Conservation (phyloP, 306 rosid genomes). For the Dalbergia cultrata region DNA sequence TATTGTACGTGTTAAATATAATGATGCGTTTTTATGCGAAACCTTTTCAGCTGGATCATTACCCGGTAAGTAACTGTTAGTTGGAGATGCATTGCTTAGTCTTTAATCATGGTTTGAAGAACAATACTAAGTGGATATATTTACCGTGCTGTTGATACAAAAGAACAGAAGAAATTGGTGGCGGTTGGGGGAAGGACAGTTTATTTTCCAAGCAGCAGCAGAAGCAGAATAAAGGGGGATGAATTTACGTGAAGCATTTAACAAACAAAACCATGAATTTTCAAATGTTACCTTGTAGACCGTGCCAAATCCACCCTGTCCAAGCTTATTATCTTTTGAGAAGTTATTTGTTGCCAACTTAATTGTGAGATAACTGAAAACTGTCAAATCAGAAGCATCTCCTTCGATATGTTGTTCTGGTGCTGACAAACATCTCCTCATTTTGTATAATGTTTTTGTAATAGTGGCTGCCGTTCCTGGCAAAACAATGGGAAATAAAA, state of each 20-base stretch:
- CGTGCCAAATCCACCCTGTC: slow-evolving; percentile 65
- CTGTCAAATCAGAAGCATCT: slow-evolving; percentile 49
- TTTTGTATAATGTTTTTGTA: slow-evolving; percentile 32
- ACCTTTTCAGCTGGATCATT: background rate
- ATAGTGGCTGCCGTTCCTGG: slow-evolving; percentile 28
- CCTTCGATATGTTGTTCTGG: slow-evolving; percentile 36
- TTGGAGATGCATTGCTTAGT: background rate
- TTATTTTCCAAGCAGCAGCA: too few species aligned
- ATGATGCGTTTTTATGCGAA: background rate
- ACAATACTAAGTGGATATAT: too few species aligned
- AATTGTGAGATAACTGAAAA: slow-evolving; percentile 50
- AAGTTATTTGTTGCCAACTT: slow-evolving; percentile 64
- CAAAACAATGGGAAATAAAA: background rate
- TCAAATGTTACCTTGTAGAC: slow-evolving; percentile 62
- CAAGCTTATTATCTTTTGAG: slow-evolving; percentile 57
- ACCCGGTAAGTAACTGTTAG: background rate
- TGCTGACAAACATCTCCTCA: slow-evolving; percentile 34
- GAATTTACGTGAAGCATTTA: background rate
- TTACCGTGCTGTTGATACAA: too few species aligned
- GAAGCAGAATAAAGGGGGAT: too few species aligned
- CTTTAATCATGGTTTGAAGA: too few species aligned
- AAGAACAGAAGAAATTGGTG: background rate
- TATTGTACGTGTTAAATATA: background rate
- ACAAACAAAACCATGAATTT: background rate
- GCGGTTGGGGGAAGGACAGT: too few species aligned